Base-by-base conservation (phyloP, 768 basidiomycete genomes). In the Naganishia onofrii region DNA sequence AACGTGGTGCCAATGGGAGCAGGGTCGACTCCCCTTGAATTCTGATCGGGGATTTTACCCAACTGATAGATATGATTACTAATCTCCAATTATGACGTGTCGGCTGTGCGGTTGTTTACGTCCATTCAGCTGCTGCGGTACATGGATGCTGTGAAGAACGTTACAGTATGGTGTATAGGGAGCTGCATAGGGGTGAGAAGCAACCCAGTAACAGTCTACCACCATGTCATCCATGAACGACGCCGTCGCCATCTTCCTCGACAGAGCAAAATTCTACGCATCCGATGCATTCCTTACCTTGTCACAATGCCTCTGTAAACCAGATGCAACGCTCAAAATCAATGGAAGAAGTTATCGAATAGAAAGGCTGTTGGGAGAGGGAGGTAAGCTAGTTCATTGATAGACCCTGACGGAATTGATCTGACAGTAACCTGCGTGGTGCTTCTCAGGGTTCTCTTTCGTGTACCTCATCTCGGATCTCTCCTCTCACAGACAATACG, bases 341-440 rank as follows among this genome's bases (percentile, higher is more conserved):
- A 96, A 95, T 75, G 95, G 95, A 44, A 86, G 95, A 74, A 91
- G 92, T 48, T 98, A 93, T 82, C 89, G 91, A 77, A 91, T 99
- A 65, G 83, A 94, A 60, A 92, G 90, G 71, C 88, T 98, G 13
- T 87, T 99, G 10, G 96, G 96, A 32, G 96, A 98, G 82, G 95
- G 96, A 17, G 95, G 78, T 29, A 92, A 8, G 94, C 12, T 93
- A 31, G n/a, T 8, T 26, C 34, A 12, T 51, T 13, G 15, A 58
- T 53, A 13, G 42, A 42, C 7, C 7, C 34, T 36, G 34, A 36
- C n/a, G n/a, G n/a, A n/a, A n/a, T n/a, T n/a, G n/a, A n/a, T 42
- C 42, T 42, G 5, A 42, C 42, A 42, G 15, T 42, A 12, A 6
- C 42, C 15, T 42, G 2, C 15, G 42, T 17, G 42, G 5, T 17